Evolutionary conservation across 1,284 basidiomycete genomes (phyloP), one percentile per base, ranked within the genome.

Genomic region (Ganoderma boninense): DNA sequence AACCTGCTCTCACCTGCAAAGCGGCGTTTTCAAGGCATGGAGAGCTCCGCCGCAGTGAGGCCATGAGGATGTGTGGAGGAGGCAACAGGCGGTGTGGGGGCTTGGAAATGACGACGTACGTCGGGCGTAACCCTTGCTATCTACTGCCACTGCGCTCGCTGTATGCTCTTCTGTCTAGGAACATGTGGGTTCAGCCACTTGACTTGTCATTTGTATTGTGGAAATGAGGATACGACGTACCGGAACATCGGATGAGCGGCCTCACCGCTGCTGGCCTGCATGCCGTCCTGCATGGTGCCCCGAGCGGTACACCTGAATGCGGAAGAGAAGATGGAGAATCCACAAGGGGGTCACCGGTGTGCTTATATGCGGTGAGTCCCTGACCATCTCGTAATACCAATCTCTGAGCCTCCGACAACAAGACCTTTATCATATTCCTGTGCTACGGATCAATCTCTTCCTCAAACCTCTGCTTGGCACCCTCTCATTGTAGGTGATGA

Each of bases 51-150:
- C 56, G 32, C 60, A 43, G 60, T 23, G 38, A 14, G 8, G n/a
- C 35, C 57, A 60, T 60, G 57, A 60, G 57, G 57, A 60, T 60
- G 57, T 20, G 7, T 40, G 57, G 57, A 60, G 57, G 57, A 60
- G 35, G 57, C 57, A 40, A 60, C 57, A 20, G 32, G 57, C 57
- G n/a, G 14, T 8, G 16, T 40, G 57, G 16, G 16, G 23, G 42
- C 40, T 14, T 5, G 40, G 59, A 13, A 10, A 20, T 23, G 59
- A 20, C 56, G 35, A n/a, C 26, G 60, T 62, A 43, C 60, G 40
- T 42, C 57, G 1, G 29, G 11, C 40, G 60, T 42, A 57, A 42
- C 40, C 16, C 23, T 26, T 13, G n/a, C 40, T 62, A 23, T 62
- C n/a, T 26, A 23, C 40, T 40, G 60, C 43, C 23, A 29, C 60